Base-by-base conservation (phyloP, 208 protist genomes). In the Tritrichomonas foetus region DNA sequence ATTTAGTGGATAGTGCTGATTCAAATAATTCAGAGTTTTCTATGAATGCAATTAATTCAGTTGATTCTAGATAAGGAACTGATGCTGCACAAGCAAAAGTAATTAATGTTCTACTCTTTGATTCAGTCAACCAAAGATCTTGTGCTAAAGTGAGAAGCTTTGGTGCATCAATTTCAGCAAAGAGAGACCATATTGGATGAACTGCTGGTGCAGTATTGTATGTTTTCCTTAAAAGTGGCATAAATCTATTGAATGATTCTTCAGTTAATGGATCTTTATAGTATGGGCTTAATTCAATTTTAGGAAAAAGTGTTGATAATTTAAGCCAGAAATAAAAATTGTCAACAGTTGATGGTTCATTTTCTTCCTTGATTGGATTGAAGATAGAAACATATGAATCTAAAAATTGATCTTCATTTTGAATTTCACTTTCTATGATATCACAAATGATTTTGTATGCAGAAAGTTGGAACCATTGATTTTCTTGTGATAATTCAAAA, bases 131-230 rank as follows among this genome's bases (percentile, higher is more conserved):
- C 78, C 78, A 89, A 39, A 89, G 13, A 33, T 89, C 78, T 39
- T 30, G 9, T 39, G 57, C 78, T n/a, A 53, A 14, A 22, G 53
- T 27, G 11, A 89, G 39, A 27, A 89, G 47, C 57, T 89, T 44
- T 57, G 25, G 2, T 53, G 44, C 14, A 89, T 89, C 47, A 20
- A 57, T 22, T 89, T 57, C 47, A 39, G 78, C 78, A 39, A 89
- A 36, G 14, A 89, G 13, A 16, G n/a, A n/a, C 78, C 78, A 89
- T 16, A 89, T 89, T 89, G 78, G 78, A 57, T 89, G 78, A 39
- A 89, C 57, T n/a, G 14, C 39, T 41, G 78, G 78, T n/a, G 13
- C 14, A 14, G 25, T 33, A n/a, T 33, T 20, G 9, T 8, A 9
- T 39, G 78, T 20, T 39, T 53, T 25, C 8, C 33, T 25, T 3